Base-by-base conservation (phyloP, 2,329 filamentous ascomycete species). In the Cercospora citrullina region DNA sequence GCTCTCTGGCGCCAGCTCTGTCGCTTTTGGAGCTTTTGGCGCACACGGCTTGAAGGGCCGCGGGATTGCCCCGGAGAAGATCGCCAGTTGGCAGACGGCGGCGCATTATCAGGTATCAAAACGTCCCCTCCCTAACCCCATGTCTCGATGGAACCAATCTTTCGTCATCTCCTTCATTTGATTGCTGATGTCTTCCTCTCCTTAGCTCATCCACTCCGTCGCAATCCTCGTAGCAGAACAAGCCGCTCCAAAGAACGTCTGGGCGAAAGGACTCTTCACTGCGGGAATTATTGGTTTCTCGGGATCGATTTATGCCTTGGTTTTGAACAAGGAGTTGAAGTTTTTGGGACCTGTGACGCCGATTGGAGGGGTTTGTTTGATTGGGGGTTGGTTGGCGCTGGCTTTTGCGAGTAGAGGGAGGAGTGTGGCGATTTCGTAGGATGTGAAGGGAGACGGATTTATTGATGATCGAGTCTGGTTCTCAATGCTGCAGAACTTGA, bases 211-310 rank as follows among this genome's bases (percentile, higher is more conserved):
- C 59, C 89, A 91, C 80, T 87, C 87, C 14, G 81, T 85, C 33
- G 86, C 86, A 48, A 79, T 90, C 58, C 85, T 90, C 28, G 79
- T 89, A 21, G 82, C 87, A 4, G 79, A 84, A 16, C 80, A 82
- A 62, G 80, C 81, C 7, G 83, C 83, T 1, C 86, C 87, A 10
- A 75, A 75, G 61, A 86, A 84, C 33, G 73, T 88, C 23, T 87
- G 88, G 18, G 85, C 85, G 62, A 79, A 77, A 60, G 64, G 79
- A 1, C 80, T 90, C n/a, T 86, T 90, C 75, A 85, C 86, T 0
- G 86, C 86, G 0, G 89, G 89, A 62, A 90, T 90, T 81, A 87
- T 86, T 4, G 84, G 90, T 83, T 91, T 91, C 78, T 87, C 84
- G 68, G 89, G 89, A 1, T 87, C 84, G 74, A 84, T 91, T 71